These are phyloP conservation scores for Boletales sp. DNA, from an alignment of 768 basidiomycete genomes.

Conservation along the genomic window DNA sequence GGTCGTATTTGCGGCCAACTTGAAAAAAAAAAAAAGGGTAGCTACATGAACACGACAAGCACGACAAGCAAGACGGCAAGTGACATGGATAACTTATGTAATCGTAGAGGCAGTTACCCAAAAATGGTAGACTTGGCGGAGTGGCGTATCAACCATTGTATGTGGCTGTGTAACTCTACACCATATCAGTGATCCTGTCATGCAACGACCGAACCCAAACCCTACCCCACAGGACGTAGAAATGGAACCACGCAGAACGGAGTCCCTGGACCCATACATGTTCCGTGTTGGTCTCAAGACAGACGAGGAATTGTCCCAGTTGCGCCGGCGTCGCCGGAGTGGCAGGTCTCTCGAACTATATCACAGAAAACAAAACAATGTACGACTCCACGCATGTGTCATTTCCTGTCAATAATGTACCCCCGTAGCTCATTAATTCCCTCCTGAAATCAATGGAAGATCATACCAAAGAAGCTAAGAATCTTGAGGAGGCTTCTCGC, in stretches of 20 bases:
- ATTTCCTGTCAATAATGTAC: background rate
- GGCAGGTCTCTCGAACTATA: conserved; percentile 65
- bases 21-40: background rate
- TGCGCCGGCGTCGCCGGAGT: conserved; percentile 53
- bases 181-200: background rate
- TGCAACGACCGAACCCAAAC: background rate
- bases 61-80: conserved; percentile 43
- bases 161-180: too few relatives aligned
- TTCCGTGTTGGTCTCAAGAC: conserved; percentile 59
- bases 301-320: conserved; percentile 57
- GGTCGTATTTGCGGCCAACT: background rate
- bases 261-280: conserved; percentile 60
- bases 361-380: conserved; percentile 71
- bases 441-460: conserved; percentile 89
- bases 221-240: conserved; percentile 33
- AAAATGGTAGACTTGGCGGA: too few relatives aligned
- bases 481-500: conserved; percentile 62
- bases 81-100: too few relatives aligned
- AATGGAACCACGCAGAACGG: conserved; percentile 32
- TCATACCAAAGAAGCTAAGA: conserved; percentile 78
- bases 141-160: too few relatives aligned
- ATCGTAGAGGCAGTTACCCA: too few relatives aligned
- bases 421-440: conserved; percentile 72
- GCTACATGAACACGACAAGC: conserved; percentile 48
- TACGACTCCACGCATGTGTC: conserved; percentile 29